A percentile compares a stretch with the other conserved stretches of the same genome.
These are phyloP conservation scores for Cantharellus cinnabarinus DNA, from an alignment of 768 basidiomycete species.

Conservation along the genomic window DNA sequence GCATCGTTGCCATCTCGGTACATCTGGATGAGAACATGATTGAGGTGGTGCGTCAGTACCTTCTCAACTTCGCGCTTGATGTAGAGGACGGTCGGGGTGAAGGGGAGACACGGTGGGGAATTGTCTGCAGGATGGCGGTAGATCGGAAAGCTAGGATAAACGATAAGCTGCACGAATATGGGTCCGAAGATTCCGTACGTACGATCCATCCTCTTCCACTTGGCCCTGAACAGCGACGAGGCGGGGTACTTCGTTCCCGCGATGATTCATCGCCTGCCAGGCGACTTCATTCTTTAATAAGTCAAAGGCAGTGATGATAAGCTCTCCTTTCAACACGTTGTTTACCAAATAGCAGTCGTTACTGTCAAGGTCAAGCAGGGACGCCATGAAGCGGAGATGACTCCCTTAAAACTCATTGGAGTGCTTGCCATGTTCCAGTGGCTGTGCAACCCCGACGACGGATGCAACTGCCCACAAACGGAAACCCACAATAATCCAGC, in stretches of 20 bases:
- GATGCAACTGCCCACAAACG: too few species aligned
- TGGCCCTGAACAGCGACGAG: slow-evolving; percentile 42
- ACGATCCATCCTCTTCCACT: slow-evolving; percentile 32
- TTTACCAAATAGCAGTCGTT: neutral
- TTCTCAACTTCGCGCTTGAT: slow-evolving; percentile 46
- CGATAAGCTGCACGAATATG: neutral
- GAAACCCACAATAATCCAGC: too few species aligned
- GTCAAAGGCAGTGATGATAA: slow-evolving; percentile 29
- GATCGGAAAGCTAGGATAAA: slow-evolving; percentile 36
- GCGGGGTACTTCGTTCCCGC: slow-evolving; percentile 52
- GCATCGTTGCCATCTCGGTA: slow-evolving; percentile 64
- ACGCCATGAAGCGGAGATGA: too few species aligned
- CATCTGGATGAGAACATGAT: slow-evolving; percentile 67
- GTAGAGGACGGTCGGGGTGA: slow-evolving; percentile 43
- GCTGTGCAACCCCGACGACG: too few species aligned
- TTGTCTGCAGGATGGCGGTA: slow-evolving; percentile 71
- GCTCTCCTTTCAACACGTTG: neutral
- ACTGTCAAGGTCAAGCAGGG: too few species aligned
- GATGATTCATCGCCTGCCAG: slow-evolving; percentile 57
- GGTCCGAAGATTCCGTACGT: neutral
- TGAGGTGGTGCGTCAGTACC: slow-evolving; percentile 42
- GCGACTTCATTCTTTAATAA: slow-evolving; percentile 39
- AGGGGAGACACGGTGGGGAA: slow-evolving; percentile 44
- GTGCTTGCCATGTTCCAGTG: too few species aligned
- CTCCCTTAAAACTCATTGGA: too few species aligned